Conservation (phyloP, 352 stramenopile genomes). For the Pythium insidiosum region DNA sequence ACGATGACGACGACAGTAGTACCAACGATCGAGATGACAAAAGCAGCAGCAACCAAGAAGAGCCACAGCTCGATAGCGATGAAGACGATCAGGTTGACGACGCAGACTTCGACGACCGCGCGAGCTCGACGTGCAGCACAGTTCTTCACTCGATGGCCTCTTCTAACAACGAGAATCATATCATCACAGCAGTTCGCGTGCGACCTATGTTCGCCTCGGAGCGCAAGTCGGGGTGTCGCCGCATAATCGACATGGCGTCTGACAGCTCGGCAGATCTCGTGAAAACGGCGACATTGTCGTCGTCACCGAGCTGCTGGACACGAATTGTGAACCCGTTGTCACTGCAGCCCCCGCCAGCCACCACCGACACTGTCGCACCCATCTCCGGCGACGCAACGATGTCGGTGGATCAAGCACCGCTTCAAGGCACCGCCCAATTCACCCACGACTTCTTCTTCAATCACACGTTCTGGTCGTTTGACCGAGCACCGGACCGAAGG, state of each 20-base stretch:
- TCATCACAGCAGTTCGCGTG: conserved; percentile 66
- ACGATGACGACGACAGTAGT: too few species aligned
- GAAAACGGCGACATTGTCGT: too few species aligned
- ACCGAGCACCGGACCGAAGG: conserved; percentile 18
- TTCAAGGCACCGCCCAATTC: conserved; percentile 33
- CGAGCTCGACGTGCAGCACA: conserved; percentile 20
- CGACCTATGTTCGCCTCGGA: conserved; percentile 61
- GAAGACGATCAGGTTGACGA: not conserved
- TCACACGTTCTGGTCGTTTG: conserved; percentile 68
- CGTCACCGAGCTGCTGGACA: conserved; percentile 30
- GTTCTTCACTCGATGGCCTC: too few species aligned
- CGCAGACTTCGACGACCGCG: conserved; percentile 1
- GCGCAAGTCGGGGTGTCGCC: conserved; percentile 42
- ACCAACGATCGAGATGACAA: not conserved
- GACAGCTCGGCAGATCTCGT: too few species aligned
- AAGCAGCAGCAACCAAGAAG: conserved; percentile 10
- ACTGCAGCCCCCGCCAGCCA: conserved; percentile 11
- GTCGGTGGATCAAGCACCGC: conserved; percentile 3
- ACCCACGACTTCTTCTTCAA: conserved; percentile 70
- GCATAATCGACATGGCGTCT: conserved; percentile 68
- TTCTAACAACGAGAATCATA: conserved; percentile 14
- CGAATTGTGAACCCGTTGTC: conserved; percentile 53
- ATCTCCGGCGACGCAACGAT: not conserved
- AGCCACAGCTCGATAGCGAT: conserved; percentile 1
- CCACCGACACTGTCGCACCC: not conserved